Base-by-base conservation (phyloP, 441 rosid species). In the Eutrema salsugineum region DNA sequence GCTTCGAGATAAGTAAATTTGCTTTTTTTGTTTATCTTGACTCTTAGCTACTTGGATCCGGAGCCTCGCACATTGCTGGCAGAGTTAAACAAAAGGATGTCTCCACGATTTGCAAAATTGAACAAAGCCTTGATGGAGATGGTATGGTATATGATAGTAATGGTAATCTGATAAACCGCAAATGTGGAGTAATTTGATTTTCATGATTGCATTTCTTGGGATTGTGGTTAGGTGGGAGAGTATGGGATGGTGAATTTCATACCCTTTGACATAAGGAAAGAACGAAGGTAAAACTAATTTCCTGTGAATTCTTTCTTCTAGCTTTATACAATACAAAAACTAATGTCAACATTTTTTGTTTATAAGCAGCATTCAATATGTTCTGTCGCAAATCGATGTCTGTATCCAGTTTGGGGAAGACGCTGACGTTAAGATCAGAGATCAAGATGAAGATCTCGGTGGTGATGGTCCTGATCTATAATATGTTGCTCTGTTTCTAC, bases 351-450 rank as follows among this genome's bases (percentile, higher is more conserved):
- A 44, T 16, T 61, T 64, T 46, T 68, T 5, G n/a, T 54, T 12
- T 35, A 0, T 61, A 28, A 1, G 22, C 94, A 90, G 98, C 66
- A 86, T 90, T 59, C 86, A 64, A 3, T 89, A 89, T 71, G 87
- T 89, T 14, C 40, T 92, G 80, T 76, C 85, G 9, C 96, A 94
- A 73, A 94, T 94, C 20, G 99, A 92, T 79, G 79, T 63, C 63
- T 82, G 91, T 81, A 94, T 94, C 74, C 99, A 94, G 79, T 90
- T 81, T 58, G 99, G 96, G 46, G 98, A 92, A 90, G 98, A 92
- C 19, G 93, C 91, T 5, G 99, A 92, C 20, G 93, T 94, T 62
- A 94, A 92, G 79, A 81, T 94, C 53, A 89, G 68, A 82, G 98
- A 94, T 80, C 82, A 90, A 9, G 96, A 86, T 78, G 85, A 83